Percentiles rank a stretch among this genome's conserved stretches.
phyloP scores from a whole-genome alignment of 2,329 filamentous ascomycete genomes.

The Alternaria ethzedia region DNA sequence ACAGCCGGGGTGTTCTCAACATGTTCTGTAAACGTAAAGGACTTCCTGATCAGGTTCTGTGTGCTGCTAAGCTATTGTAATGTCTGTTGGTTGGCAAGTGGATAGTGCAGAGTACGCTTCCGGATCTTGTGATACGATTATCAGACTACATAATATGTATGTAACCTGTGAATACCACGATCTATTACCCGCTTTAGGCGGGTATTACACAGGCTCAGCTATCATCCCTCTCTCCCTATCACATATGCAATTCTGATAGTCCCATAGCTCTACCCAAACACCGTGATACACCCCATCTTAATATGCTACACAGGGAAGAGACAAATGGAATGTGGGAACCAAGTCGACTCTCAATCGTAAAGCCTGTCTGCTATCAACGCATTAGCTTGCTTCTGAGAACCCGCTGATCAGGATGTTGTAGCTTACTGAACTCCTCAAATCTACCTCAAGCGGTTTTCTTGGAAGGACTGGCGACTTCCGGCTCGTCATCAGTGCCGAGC shows the following conservation, averaged over 20 bases:
- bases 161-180: neutral
- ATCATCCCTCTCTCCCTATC: neutral
- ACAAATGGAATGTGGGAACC: neutral
- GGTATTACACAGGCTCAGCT: neutral
- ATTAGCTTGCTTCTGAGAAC: neutral
- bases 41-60: neutral
- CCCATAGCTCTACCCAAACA: neutral
- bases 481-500: neutral
- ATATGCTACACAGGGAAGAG: neutral
- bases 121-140: neutral
- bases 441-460: neutral
- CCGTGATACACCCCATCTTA: neutral
- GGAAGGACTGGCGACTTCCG: neutral
- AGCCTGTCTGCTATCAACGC: neutral
- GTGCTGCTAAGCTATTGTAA: neutral
- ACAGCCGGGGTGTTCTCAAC: neutral
- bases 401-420: neutral
- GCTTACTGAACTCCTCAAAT: constrained; percentile 1
- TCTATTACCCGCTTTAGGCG: constrained; percentile 1
- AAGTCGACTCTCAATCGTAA: neutral
- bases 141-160: neutral
- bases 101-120: neutral
- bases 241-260: neutral
- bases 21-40: neutral
- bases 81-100: neutral